phyloP scores from a whole-genome alignment of 2,329 filamentous ascomycete genomes.

The Fusarium secorum region DNA sequence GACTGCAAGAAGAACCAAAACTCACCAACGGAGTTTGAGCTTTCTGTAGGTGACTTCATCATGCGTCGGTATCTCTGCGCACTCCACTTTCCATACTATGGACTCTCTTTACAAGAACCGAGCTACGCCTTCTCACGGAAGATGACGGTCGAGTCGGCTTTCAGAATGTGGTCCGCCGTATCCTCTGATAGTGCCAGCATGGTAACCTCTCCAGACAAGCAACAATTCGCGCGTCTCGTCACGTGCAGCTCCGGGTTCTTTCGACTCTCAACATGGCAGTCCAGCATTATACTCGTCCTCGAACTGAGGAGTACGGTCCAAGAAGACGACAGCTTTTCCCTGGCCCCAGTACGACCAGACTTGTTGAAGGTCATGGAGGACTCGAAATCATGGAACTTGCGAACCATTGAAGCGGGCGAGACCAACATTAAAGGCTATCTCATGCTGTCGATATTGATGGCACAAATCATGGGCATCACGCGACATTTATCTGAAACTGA shows the following conservation, averaged over 20 bases:
- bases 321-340: slow-evolving; percentile 52
- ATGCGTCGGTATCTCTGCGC: slow-evolving; percentile 63
- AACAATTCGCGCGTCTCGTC: slow-evolving; percentile 50
- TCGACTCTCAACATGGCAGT: slow-evolving; percentile 46
- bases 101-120: slow-evolving; percentile 50
- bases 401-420: slow-evolving; percentile 56
- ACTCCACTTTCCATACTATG: slow-evolving; percentile 63
- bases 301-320: slow-evolving; percentile 53
- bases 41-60: slow-evolving; percentile 57
- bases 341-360: slow-evolving; percentile 49
- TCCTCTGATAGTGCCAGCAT: slow-evolving; percentile 20
- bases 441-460: slow-evolving; percentile 43
- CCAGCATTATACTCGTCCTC: slow-evolving; percentile 48
- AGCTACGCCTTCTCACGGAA: slow-evolving; percentile 61
- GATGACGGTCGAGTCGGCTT: slow-evolving; percentile 55
- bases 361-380: slow-evolving; percentile 54
- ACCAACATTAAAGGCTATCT: slow-evolving; percentile 64
- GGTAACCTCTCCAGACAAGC: slow-evolving; percentile 6
- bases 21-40: slow-evolving; percentile 49
- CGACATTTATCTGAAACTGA: slow-evolving; percentile 47
- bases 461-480: slow-evolving; percentile 54
- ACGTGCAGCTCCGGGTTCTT: slow-evolving; percentile 53
- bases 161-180: slow-evolving; percentile 55
- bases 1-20: slow-evolving; percentile 23
- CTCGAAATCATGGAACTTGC: slow-evolving; percentile 50